phyloP scores from a whole-genome alignment of 208 protist species.

The Leptomonas seymouri region DNA sequence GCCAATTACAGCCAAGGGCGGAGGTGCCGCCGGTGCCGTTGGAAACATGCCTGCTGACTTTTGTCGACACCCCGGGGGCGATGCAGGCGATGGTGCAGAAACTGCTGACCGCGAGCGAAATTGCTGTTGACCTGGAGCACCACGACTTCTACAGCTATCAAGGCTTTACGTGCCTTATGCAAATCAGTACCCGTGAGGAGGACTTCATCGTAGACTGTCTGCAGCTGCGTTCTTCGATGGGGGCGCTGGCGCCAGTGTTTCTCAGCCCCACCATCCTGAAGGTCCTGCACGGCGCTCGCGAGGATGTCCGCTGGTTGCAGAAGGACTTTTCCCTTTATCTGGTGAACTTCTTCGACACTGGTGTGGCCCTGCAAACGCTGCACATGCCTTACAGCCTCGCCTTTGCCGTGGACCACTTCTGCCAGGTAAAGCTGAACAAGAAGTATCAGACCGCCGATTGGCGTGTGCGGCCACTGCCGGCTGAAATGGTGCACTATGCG shows the following conservation, averaged over 20 bases:
- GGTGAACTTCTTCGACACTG: constrained; percentile 99
- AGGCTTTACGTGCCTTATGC: constrained; percentile 98
- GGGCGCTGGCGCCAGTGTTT: constrained; percentile 89
- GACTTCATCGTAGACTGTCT: constrained; percentile 99
- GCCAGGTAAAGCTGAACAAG: constrained; percentile 95
- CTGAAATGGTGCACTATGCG: constrained; percentile 97
- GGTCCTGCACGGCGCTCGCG: constrained; percentile 97
- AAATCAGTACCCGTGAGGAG: constrained; percentile 95
- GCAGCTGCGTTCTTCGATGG: constrained; percentile 89
- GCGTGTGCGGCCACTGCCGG: constrained; percentile 96
- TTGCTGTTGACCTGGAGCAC: constrained; percentile 97
- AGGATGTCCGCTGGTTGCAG: constrained; percentile 98
- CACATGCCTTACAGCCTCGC: constrained; percentile 92
- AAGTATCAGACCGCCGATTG: constrained; percentile 98
- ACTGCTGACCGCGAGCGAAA: constrained; percentile 63
- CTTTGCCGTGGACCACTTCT: constrained; percentile 95
- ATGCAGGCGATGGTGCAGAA: constrained; percentile 52
- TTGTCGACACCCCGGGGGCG: constrained; percentile 68
- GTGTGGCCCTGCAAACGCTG: constrained; percentile 94
- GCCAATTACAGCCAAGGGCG: constrained; percentile 52
- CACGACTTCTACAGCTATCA: constrained; percentile 96
- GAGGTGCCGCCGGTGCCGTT: constrained; percentile 76
- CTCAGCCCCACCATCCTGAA: constrained; percentile 95
- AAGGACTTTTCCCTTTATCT: constrained; percentile 98
- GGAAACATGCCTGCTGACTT: constrained; percentile 56